Base-by-base conservation (phyloP, 768 basidiomycete species). In the Pulveroboletus sp. region DNA sequence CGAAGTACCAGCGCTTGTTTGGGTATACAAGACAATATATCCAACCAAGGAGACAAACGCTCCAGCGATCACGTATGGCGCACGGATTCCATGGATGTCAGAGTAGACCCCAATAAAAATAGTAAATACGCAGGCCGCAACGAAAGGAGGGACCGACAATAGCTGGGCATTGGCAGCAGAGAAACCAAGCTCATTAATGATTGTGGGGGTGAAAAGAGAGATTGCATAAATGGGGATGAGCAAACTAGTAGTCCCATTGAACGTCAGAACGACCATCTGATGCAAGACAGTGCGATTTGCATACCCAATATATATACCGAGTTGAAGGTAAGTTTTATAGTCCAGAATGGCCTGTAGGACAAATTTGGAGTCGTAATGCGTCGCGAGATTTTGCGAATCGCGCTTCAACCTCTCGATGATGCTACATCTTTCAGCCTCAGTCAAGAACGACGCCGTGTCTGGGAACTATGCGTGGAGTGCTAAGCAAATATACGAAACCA, bases 381-480 rank as follows among this genome's bases (percentile, higher is more conserved):
- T 78, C 8, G 75, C 69, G 24, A 73, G 72, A 51, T 71, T 70
- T 54, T 72, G 72, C 2, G 67, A 59, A 44, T 80, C 78, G 43
- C 73, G 69, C 52, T 71, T 73, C 46, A 80, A 59, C 15, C 47
- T 35, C n/a, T 2, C 38, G 11, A 73, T 50, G 6, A 80, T 63
- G 42, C 64, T 56, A 38, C 46, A 56, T 41, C 71, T 72, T 56
- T 83, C 81, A 2, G 56, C 48, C 8, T 71, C 68, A 10, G 71
- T 75, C 49, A 83, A 63, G 67, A 82, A 84, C 21, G 65, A 70
- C 10, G 81, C 81, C 1, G 81, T 83, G 54, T 77, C 75, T 24
- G 81, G 80, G 61, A 77, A 82, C 77, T 79, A 51, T 2, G 21
- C 13, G 41, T 15, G 1, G 24, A 15, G 26, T 6, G 6, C 35